Percentiles rank a stretch among this genome's conserved stretches.
These are phyloP conservation scores for Melampsora medusae DNA, from an alignment of 1,284 basidiomycete genomes.

Conservation along the genomic window DNA sequence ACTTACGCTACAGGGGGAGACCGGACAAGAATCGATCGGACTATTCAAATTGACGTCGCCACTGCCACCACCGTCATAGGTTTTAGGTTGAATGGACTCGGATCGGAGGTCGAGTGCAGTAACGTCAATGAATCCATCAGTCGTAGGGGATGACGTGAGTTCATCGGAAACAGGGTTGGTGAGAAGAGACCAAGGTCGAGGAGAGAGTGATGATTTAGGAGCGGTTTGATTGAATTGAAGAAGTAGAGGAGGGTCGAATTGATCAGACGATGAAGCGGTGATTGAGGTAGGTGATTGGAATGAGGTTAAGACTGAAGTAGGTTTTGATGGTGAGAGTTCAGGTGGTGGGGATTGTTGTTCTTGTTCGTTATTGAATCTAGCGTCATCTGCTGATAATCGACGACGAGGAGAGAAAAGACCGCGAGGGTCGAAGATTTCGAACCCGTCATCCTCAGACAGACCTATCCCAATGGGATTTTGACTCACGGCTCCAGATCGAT, in stretches of 20 bases:
- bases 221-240: background rate
- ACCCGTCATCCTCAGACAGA: conserved; percentile 22
- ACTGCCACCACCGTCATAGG: conserved; percentile 1
- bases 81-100: background rate
- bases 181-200: conserved; percentile 3
- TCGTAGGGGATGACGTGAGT: background rate
- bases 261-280: background rate
- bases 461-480: conserved; percentile 10
- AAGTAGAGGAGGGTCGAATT: background rate
- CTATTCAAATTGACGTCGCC: conserved; percentile 12
- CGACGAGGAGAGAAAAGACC: conserved; percentile 35
- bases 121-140: background rate
- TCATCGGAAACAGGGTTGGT: background rate
- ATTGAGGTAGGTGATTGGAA: background rate
- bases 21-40: conserved; percentile 24
- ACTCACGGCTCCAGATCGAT: conserved; percentile 12
- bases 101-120: conserved; percentile 3
- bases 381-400: conserved; percentile 4
- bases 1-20: conserved; percentile 43
- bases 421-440: conserved; percentile 39
- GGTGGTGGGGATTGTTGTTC: conserved; percentile 1
- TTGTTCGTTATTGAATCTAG: background rate
- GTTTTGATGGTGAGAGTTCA: background rate
- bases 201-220: conserved; percentile 3
- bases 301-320: background rate